Conservation (phyloP, 768 basidiomycete genomes). For the Amanita inopinata region DNA sequence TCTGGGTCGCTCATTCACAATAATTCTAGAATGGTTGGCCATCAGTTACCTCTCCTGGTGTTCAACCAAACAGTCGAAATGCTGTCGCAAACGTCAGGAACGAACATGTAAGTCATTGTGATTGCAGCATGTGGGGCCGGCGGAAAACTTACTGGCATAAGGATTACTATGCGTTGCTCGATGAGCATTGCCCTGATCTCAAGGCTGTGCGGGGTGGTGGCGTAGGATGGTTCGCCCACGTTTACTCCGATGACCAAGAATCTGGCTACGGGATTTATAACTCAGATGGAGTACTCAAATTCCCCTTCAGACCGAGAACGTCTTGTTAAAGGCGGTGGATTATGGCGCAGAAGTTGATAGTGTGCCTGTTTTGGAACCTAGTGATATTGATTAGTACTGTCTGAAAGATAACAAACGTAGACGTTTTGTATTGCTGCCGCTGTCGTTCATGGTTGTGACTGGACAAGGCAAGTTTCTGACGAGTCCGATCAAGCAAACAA, state of each 20-base stretch:
- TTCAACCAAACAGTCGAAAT: constrained; percentile 52
- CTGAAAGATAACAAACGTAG: too few species aligned
- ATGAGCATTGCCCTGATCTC: constrained; percentile 51
- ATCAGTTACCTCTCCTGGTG: constrained; percentile 46
- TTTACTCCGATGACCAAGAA: constrained; percentile 57
- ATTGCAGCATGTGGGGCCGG: background rate
- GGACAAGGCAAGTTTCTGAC: background rate
- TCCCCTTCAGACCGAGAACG: constrained; percentile 54
- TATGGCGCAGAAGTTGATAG: too few species aligned
- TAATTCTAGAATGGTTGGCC: constrained; percentile 68
- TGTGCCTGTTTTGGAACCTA: too few species aligned
- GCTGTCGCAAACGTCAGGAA: constrained; percentile 56
- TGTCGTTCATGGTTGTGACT: background rate
- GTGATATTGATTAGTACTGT: too few species aligned
- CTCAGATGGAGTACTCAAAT: constrained; percentile 39
- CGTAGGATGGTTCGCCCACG: constrained; percentile 76
- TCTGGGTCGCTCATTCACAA: background rate
- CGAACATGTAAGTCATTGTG: constrained; percentile 37
- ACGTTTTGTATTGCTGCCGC: too few species aligned
- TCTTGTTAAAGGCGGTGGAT: constrained; percentile 30
- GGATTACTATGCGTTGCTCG: constrained; percentile 57
- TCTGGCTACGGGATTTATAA: constrained; percentile 68
- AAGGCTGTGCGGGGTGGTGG: constrained; percentile 53
- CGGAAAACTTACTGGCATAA: constrained; percentile 16
- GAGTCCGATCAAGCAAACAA: background rate